These are phyloP conservation scores for Papiliotrema laurentii DNA, from an alignment of 1,284 basidiomycete species.

Conservation along the genomic window DNA sequence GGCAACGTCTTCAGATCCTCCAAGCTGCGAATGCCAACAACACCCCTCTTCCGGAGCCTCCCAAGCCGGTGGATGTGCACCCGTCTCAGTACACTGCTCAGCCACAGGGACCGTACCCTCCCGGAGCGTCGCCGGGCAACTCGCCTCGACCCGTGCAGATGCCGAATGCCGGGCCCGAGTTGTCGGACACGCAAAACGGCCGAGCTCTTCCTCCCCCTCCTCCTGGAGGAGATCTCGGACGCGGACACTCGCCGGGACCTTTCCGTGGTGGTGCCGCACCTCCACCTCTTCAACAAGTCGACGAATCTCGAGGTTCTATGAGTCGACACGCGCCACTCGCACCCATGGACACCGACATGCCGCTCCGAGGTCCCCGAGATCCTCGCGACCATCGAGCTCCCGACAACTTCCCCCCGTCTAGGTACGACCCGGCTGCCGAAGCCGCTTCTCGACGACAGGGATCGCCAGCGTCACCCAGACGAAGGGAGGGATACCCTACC, in stretches of 20 bases:
- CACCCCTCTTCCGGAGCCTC: conserved; percentile 69
- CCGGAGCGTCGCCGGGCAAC: conserved; percentile 16
- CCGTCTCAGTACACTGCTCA: conserved; percentile 79
- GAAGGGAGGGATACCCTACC: conserved; percentile 19
- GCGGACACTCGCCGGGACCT: conserved; percentile 29
- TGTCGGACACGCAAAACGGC: conserved; percentile 6
- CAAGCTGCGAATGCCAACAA: conserved; percentile 77
- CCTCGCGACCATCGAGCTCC: conserved; percentile 4
- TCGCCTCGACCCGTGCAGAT: conserved; percentile 23
- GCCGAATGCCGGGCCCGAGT: conserved; percentile 10
- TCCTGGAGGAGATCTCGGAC: conserved; percentile 19
- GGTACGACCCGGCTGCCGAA: conserved; percentile 35
- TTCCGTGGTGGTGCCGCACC: conserved; percentile 44
- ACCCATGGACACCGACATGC: conserved; percentile 77
- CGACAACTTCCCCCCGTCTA: background rate
- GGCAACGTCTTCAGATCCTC: conserved; percentile 69
- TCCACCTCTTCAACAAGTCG: conserved; percentile 41
- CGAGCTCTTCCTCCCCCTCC: conserved; percentile 41
- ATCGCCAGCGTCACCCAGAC: conserved; percentile 36
- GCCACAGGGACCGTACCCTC: conserved; percentile 23
- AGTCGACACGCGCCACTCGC: conserved; percentile 63
- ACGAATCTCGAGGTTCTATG: conserved; percentile 42
- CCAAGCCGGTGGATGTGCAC: conserved; percentile 89
- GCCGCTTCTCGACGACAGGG: conserved; percentile 11
- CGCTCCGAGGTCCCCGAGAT: conserved; percentile 19